Evolutionary conservation across 1,284 basidiomycete species (phyloP).

Genomic region (Puccinia triticina): DNA sequence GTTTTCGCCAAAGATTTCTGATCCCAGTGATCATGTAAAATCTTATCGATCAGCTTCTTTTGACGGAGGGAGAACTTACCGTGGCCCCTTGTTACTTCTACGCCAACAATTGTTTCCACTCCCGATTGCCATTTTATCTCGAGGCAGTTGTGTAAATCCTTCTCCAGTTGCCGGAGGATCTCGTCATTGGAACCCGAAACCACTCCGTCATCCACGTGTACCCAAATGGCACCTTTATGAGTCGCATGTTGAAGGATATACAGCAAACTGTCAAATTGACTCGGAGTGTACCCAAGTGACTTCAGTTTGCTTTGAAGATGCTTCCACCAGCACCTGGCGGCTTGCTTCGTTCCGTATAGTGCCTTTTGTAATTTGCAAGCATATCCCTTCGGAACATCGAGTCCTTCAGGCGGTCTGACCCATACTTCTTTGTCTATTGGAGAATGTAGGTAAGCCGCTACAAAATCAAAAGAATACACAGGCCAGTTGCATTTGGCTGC

Average conservation of each 20-base stretch:
- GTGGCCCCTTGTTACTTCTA: background rate
- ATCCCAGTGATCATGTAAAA: slow-evolving; percentile 9
- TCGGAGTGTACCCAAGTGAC: background rate
- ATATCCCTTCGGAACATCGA: background rate
- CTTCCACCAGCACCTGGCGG: slow-evolving; percentile 16
- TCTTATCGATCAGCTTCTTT: background rate
- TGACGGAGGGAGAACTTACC: background rate
- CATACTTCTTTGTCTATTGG: too few species aligned
- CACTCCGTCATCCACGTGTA: slow-evolving; percentile 1
- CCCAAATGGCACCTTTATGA: slow-evolving; percentile 8
- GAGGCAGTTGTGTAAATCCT: background rate
- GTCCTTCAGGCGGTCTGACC: background rate
- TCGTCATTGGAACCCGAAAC: background rate
- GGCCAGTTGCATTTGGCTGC: background rate
- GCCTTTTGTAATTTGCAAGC: slow-evolving; percentile 19
- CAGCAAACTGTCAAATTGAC: slow-evolving; percentile 15
- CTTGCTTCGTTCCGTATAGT: slow-evolving; percentile 17
- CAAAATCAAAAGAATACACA: slow-evolving; percentile 21
- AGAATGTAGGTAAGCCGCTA: slow-evolving; percentile 22
- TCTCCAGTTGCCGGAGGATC: background rate
- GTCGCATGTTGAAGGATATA: background rate
- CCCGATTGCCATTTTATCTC: background rate
- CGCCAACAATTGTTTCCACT: background rate
- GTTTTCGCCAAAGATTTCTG: background rate
- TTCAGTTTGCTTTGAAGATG: background rate